Evolutionary conservation across 139 green algal species (phyloP), one percentile per base, ranked within the genome.

Genomic region (Raphidocelis subcapitata): DNA sequence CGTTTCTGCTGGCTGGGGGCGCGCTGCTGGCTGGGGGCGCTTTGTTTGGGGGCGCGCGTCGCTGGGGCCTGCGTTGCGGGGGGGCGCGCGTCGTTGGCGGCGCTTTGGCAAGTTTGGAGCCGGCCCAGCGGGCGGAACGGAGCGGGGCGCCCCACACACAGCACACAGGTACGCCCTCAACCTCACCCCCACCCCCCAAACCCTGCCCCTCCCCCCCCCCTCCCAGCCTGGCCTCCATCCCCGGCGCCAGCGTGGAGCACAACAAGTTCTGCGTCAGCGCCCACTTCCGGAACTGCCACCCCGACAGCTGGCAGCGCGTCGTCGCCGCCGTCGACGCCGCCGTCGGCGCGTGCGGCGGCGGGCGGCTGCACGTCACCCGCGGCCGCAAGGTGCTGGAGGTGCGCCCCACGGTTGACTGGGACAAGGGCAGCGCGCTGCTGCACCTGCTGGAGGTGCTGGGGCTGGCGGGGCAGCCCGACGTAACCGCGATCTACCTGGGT

Each of bases 181-280:
- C n/a, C n/a, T n/a, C 41, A 12, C 41, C 41, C 21, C 4, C 52
- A 31, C 23, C 52, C 20, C 12, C 12, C 14, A 44, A 8, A 32
- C 33, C 62, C 33, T 62, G 21, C 29, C 51, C 65, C 2, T 47
- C 29, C 49, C 29, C 33, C 36, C 47, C 41, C 8, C 5, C 32
- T 44, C 5, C 5, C 29, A 49, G 29, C 20, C 59, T 36, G 4
- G 29, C 15, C 4, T 49, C 62, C 65, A 91, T 98, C 3, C 80
- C 86, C 12, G 95, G 95, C 0, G 84, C 93, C 1, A 80, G 67
- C 8, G 89, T 99, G 47, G 95, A 99, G 85, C 85, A 99, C 90
- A 99, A 99, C 89, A 97, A 88, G 65, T 99, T 97, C 75, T 98
- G 91, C 69, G 83, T 98, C 14, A 90, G 69, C 5, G 95, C 94